Base-by-base conservation (phyloP, 202 grass and related monocot species). In the Schoenoplectus triqueter region DNA sequence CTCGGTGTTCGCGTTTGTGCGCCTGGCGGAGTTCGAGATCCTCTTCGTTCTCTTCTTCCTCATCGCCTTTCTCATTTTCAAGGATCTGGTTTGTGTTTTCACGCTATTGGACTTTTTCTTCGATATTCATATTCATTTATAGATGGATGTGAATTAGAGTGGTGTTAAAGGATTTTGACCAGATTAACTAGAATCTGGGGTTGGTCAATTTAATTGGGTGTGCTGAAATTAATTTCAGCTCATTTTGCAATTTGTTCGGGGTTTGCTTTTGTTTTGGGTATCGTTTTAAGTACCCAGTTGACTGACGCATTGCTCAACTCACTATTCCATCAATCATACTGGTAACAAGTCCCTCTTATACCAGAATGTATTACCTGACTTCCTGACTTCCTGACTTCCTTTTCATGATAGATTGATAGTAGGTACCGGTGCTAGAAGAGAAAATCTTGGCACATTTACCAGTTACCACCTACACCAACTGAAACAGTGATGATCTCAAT, bases 11-110 rank as follows among this genome's bases (percentile, higher is more conserved):
- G 83, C 84, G 80, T 91, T 99, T 69, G 88, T 96, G 73, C 96
- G 93, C 84, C 78, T 94, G 78, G 93, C 96, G 7, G 96, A 99
- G 89, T 99, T 99, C 82, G 96, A 99, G 89, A 94, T 99, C 90
- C 87, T 99, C 75, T 89, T 94, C 85, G 91, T 96, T 80, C 91
- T 99, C 82, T 99, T 96, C 87, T 90, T 96, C 86, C 52, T 92
- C 86, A 49, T 99, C 82, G 92, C 86, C 80, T 96, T 94, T 87
- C 50, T 99, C 87, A 74, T 99, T 64, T 96, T 96, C 90, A 99
- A 94, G 69, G 86, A 99, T 71, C 93, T 99, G 82, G 92, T 97
- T 80, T 87, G 90, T 73, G 39, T 48, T 44, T 62, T 3, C 10
- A n/a, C 2, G 11, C 39, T 48, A 51, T 14, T n/a, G 56, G 5